phyloP scores from a whole-genome alignment of 2,329 filamentous ascomycete species.

The Colletotrichum filicis region DNA sequence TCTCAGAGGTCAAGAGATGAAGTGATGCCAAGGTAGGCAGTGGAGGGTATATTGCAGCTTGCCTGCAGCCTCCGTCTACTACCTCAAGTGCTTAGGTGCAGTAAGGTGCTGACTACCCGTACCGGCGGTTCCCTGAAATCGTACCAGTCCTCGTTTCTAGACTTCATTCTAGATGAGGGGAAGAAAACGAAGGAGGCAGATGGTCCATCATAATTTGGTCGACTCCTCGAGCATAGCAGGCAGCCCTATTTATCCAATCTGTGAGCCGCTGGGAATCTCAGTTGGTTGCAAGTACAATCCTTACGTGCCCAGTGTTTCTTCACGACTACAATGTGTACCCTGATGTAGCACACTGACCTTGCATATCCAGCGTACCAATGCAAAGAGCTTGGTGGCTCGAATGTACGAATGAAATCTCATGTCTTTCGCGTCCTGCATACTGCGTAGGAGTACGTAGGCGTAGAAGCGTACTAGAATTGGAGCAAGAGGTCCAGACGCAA shows the following conservation, averaged over 20 bases:
- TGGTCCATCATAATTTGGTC: background rate
- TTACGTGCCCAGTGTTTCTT: background rate
- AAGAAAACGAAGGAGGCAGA: background rate
- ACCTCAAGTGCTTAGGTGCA: background rate
- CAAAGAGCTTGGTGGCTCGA: background rate
- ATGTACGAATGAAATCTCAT: background rate
- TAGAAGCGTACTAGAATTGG: background rate
- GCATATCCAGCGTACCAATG: background rate
- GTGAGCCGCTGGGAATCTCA: background rate
- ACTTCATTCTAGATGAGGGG: background rate
- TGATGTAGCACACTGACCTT: conserved; percentile 17
- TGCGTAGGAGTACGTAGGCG: background rate
- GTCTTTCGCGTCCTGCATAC: too few relatives aligned
- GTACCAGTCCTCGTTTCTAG: background rate
- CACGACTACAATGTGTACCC: background rate
- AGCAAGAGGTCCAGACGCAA: background rate
- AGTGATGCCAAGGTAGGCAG: background rate
- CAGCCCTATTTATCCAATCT: background rate
- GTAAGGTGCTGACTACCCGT: background rate
- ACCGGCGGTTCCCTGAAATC: background rate
- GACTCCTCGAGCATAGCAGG: background rate
- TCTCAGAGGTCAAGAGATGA: background rate
- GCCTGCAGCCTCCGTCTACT: background rate
- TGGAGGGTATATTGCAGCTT: background rate
- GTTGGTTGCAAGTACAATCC: background rate